Percentiles rank a stretch among this genome's conserved stretches.
Evolutionary conservation across 2,329 filamentous ascomycete genomes (phyloP).

Genomic region (Stachybotrys echinatus): DNA sequence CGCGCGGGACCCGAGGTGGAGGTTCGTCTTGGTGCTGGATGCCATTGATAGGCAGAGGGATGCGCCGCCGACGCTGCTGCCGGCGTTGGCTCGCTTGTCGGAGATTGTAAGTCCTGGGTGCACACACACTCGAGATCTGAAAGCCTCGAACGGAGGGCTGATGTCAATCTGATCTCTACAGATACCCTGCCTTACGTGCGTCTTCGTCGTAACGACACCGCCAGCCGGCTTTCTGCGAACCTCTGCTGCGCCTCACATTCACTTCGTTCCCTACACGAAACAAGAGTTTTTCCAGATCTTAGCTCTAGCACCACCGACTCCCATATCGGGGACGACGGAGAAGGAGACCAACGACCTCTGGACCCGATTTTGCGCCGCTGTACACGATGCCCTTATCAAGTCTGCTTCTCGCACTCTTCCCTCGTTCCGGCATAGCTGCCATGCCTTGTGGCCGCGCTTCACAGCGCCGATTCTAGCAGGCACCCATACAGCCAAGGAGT

Average conservation of each 20-base stretch:
- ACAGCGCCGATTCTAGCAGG: conserved; percentile 70
- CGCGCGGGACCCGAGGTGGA: conserved; percentile 31
- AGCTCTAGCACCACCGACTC: conserved; percentile 40
- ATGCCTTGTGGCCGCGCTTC: conserved; percentile 80
- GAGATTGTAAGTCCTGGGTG: conserved; percentile 68
- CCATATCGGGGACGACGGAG: conserved; percentile 43
- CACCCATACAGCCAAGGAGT: conserved; percentile 72
- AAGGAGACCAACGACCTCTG: conserved; percentile 64
- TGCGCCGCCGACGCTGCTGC: conserved; percentile 69
- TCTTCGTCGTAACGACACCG: conserved; percentile 73
- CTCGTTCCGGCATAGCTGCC: conserved; percentile 63
- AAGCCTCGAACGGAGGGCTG: too few species aligned
- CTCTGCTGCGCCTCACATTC: conserved; percentile 67
- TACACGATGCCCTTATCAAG: conserved; percentile 82
- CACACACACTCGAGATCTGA: too few species aligned
- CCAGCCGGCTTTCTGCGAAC: conserved; percentile 64
- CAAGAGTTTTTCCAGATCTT: conserved; percentile 75
- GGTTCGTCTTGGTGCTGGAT: conserved; percentile 82
- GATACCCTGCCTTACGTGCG: conserved; percentile 72
- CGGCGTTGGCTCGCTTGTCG: conserved; percentile 74
- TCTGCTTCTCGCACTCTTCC: conserved; percentile 76
- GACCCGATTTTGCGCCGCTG: conserved; percentile 73
- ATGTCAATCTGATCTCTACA: conserved; percentile 29
- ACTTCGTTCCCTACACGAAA: conserved; percentile 82
- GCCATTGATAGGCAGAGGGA: conserved; percentile 82